Base-by-base conservation (phyloP, 805 yeast genomes). In the Wickerhamomyces mucosus region DNA sequence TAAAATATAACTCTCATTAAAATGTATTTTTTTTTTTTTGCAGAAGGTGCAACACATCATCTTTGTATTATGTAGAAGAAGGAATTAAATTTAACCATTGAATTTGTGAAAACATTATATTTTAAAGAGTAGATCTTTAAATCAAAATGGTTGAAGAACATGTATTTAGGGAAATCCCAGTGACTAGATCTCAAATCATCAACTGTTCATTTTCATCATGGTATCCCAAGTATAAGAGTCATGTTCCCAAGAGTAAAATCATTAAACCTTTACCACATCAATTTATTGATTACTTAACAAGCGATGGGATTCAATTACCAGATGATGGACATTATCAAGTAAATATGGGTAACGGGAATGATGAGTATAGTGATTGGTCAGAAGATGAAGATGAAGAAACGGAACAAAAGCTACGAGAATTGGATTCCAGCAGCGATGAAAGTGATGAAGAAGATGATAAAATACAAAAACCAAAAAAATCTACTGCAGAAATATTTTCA, bases 331-430 rank as follows among this genome's bases (percentile, higher is more conserved):
- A 50, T 17, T 58, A 61, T 12, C 59, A 55, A 13, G 57, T 51
- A 1, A 44, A 54, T 2, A 42, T 46, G 12, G 57, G 63, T 7
- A 53, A 54, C 31, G 72, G 76, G 32, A 78, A 75, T 38, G 74
- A 74, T 37, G 85, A 78, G 21, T 80, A 80, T 49, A 74, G 84
- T 39, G 86, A 78, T 40, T 78, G 89, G 82, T 80, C 76, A 22
- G 74, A 64, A 2, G 61, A 48, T 5, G 51, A 33, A 6, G 42
- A 32, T 6, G 43, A 32, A 3, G 45, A 43, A 3, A 46, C 40
- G 13, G 51, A 46, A 8, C 46, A 41, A n/a, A 40, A 14, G 17
- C 3, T 27, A 21, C 21, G 35, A 39, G 30, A 44, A 31, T 22
- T 29, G 45, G 10, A 28, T 32, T 2, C 26, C 36, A 4, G 49